Conservation (phyloP, 805 yeast species). For the Sugiyamaella smithiae region DNA sequence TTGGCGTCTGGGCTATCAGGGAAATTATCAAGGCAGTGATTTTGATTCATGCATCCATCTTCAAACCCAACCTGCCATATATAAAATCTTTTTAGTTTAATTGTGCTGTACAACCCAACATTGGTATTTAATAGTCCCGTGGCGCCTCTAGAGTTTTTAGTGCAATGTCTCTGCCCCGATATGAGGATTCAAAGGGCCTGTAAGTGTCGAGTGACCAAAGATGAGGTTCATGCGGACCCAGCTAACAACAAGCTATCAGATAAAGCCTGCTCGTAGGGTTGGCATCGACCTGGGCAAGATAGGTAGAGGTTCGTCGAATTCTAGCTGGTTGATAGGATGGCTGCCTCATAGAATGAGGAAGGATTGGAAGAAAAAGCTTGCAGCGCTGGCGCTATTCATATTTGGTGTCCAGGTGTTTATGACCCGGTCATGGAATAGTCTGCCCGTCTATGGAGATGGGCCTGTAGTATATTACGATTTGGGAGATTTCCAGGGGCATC, state of each 20-base stretch:
- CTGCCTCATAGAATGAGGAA: not conserved
- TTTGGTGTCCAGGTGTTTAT: constrained; percentile 1
- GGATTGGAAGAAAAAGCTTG: not conserved
- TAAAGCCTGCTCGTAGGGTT: not conserved
- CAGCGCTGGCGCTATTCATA: not conserved
- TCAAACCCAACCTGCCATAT: no score
- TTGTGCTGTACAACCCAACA: no score
- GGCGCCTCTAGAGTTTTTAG: no score
- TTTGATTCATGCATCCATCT: no score
- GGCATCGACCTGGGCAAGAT: not conserved
- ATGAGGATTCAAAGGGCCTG: constrained; percentile 3
- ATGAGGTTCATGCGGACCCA: not conserved
- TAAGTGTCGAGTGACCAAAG: not conserved
- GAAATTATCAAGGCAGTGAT: no score
- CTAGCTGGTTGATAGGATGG: constrained; percentile 1
- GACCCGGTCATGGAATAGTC: not conserved
- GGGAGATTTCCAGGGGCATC: constrained; percentile 54
- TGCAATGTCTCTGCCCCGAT: constrained; percentile 1
- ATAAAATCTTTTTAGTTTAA: no score
- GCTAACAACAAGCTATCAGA: not conserved
- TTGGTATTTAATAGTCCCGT: no score
- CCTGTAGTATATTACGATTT: constrained; percentile 68
- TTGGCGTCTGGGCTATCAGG: no score
- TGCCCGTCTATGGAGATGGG: not conserved
- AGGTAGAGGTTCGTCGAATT: not conserved